A percentile compares a stretch with the other conserved stretches of the same genome.
These are phyloP conservation scores for Cucumis melo DNA, from an alignment of 306 rosid species.

Conservation along the genomic window DNA sequence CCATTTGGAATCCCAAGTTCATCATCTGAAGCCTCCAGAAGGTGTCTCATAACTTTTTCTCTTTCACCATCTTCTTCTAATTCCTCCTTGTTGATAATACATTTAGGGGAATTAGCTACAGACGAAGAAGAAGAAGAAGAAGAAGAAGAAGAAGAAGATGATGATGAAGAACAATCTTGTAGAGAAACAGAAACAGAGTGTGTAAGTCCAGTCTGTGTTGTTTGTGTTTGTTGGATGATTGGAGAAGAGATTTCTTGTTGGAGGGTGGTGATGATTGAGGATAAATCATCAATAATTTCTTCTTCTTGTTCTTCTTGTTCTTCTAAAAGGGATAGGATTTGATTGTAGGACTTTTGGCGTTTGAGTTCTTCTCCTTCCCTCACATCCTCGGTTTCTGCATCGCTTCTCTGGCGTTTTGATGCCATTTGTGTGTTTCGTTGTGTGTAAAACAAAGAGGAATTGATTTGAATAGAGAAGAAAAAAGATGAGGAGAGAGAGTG, in stretches of 20 bases:
- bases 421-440: not conserved
- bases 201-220: not conserved
- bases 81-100: not conserved
- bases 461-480: not conserved
- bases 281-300: conserved; percentile 33
- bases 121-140: not conserved
- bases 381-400: conserved; percentile 12
- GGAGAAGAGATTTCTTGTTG: conserved; percentile 41
- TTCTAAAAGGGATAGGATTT: conserved; percentile 65
- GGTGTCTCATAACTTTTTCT: conserved; percentile 56
- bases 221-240: conserved; percentile 10
- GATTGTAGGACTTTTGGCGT: conserved; percentile 44
- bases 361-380: conserved; percentile 20
- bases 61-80: conserved; percentile 31
- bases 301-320: conserved; percentile 59
- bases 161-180: not conserved
- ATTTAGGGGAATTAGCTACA: not conserved
- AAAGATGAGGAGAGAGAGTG: conserved; percentile 23
- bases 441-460: too few relatives aligned
- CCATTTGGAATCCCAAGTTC: conserved; percentile 73
- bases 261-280: conserved; percentile 46
- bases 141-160: not conserved
- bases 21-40: conserved; percentile 80
- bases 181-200: not conserved
- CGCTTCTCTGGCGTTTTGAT: conserved; percentile 47